Base-by-base conservation (phyloP, 2,329 filamentous ascomycete genomes). In the Penicillium sp. region DNA sequence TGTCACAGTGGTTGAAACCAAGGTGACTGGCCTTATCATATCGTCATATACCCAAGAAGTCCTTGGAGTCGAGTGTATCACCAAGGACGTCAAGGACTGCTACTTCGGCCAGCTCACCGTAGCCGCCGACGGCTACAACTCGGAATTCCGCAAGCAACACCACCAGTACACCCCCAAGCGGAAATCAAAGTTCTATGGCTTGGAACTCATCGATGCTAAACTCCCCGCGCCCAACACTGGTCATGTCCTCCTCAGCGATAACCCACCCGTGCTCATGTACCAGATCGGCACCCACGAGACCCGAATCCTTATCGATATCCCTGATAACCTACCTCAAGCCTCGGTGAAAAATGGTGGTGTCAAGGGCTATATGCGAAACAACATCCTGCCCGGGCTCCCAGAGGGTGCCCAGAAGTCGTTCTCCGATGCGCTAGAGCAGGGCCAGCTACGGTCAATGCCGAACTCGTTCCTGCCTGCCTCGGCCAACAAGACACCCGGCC, bases 281-380 rank as follows among this genome's bases (percentile, higher is more conserved):
- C 94, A 97, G 78, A 99, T 99, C 72, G 93, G 94, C 71, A 89
- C 91, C 5, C 93, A 89, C 77, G 94, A 97, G 78, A 99, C 94
- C 1, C 87, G 94, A 63, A 90, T 89, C 13, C 84, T 99, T 23
- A 86, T 97, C 68, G 93, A 97, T 73, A 86, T 97, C 13, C 93
- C 93, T 5, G 85, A 89, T 31, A 86, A 88, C 69, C 81, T 90
- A 2, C 86, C 91, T 8, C 86, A 87, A 19, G 93, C 93, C 0
- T 84, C 87, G 0, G 80, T 87, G 2, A 83, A 87, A 37, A 86
- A 84, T 50, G 94, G 94, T 52, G 93, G 93, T 55, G 89, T 97
- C 10, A 90, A 93, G 67, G 86, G 84, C 57, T 93, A 99, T 77
- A 84, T 99, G 64, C 79, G 83, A 59, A 91, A 93, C 65, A 83